Percentiles rank a stretch among this genome's conserved stretches.
phyloP scores from a whole-genome alignment of 192 early-diverging fungal species.

The Mortierella claussenii region DNA sequence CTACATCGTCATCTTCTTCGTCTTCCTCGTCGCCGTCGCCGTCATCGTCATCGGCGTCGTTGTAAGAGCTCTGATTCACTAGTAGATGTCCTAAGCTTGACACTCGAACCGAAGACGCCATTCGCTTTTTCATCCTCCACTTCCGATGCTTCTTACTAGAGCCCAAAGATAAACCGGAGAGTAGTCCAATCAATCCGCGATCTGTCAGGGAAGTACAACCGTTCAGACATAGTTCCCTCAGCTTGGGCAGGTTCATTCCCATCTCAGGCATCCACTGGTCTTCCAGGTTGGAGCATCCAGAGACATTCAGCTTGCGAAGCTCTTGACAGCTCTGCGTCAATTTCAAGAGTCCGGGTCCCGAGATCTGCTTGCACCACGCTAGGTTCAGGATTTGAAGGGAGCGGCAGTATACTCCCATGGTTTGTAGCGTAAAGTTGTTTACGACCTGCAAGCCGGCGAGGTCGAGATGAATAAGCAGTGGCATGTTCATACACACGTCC shows the following conservation, averaged over 20 bases:
- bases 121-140: conserved; percentile 19
- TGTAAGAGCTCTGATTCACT: conserved; percentile 18
- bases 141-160: conserved; percentile 26
- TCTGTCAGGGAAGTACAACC: conserved; percentile 55
- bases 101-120: conserved; percentile 26
- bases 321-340: conserved; percentile 48
- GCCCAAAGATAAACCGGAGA: conserved; percentile 19
- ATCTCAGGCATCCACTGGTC: conserved; percentile 51
- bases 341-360: conserved; percentile 44
- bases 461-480: conserved; percentile 53
- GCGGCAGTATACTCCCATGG: conserved; percentile 49
- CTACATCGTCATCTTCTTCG: conserved; percentile 12
- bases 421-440: conserved; percentile 55
- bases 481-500: conserved; percentile 48
- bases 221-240: conserved; percentile 56
- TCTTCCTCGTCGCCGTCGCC: conserved; percentile 9
- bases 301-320: conserved; percentile 53
- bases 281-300: conserved; percentile 58
- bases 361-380: conserved; percentile 63
- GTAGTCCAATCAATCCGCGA: conserved; percentile 33
- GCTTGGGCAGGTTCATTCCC: conserved; percentile 50
- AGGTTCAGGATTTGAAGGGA: conserved; percentile 56
- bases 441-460: conserved; percentile 52
- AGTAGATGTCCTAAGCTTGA: conserved; percentile 33
- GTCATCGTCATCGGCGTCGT: conserved; percentile 12